Conservation (phyloP, 106 monocot genomes). For the Iris macrosiphon region DNA sequence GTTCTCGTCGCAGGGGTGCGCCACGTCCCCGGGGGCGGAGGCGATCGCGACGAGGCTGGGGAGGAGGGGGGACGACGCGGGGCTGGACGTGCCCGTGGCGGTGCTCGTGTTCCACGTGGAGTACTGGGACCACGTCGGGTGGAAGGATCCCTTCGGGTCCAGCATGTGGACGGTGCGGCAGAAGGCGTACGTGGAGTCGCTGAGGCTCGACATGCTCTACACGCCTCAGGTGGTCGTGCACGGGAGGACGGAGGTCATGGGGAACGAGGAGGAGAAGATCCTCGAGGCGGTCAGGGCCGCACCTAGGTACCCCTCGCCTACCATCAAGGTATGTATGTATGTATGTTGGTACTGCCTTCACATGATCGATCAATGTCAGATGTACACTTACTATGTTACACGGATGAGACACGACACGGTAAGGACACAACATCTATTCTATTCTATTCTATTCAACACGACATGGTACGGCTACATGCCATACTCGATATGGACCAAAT, state of each 20-base stretch:
- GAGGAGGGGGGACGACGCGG: conserved; percentile 15
- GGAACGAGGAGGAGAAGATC: conserved; percentile 56
- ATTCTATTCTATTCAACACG: no score
- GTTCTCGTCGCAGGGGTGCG: conserved; percentile 94
- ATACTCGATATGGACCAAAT: no score
- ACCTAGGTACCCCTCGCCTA: conserved; percentile 46
- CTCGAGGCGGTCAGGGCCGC: conserved; percentile 40
- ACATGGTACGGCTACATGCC: no score
- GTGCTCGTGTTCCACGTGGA: conserved; percentile 85
- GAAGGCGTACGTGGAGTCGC: conserved; percentile 76
- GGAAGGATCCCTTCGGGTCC: conserved; percentile 86
- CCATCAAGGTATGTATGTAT: conserved; percentile 51
- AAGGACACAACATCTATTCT: no score
- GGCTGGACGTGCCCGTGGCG: conserved; percentile 26
- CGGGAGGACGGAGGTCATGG: conserved; percentile 61
- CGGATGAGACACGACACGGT: no score
- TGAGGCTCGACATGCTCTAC: conserved; percentile 76
- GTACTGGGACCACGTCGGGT: conserved; percentile 89
- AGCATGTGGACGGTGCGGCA: conserved; percentile 88
- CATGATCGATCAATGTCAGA: no score
- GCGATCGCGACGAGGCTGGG: conserved; percentile 43
- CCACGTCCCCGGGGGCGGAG: conserved; percentile 81
- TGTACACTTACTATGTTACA: no score
- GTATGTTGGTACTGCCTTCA: no score
- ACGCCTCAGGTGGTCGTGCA: conserved; percentile 81